Evolutionary conservation across 78 protist species (phyloP), one percentile per base, ranked within the genome.

Genomic region (Protostelium mycophagum): DNA sequence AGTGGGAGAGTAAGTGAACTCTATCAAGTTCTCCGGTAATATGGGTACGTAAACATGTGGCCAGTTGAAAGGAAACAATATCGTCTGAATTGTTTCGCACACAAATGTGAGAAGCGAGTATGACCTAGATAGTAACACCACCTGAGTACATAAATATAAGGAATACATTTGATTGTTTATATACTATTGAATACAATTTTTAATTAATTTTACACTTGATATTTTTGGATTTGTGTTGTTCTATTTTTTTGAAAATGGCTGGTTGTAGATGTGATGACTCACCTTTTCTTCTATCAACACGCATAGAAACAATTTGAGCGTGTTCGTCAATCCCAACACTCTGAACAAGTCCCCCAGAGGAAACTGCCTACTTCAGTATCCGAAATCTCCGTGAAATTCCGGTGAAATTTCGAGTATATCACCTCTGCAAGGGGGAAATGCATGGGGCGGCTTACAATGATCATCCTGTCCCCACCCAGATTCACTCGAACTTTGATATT

Each of bases 11-110:
- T 90, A 90, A 0, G 88, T 87, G 31, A 88, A 89, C 0, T 93
- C 95, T 0, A 93, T 38, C 38, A 93, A 38, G 9, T 83, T 31
- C 35, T 89, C 95, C 85, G 95, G 95, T 83, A 93, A 35, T 51
- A 93, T 85, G 0, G 95, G 95, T 38, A 93, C 95, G 85, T 93
- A 93, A 25, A 93, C 91, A 88, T 93, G 91, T 29, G 95, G 88
- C 63, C 88, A 93, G 1, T 29, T 0, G 85, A 88, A 0, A 36
- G 38, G 37, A 28, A n/a, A 38, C 23, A 88, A 1, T 29, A 84
- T 5, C 36, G 51, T 1, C 10, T 34, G 35, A 39, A 51, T 51
- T 5, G 73, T 51, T 16, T 51, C 73, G 16, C 73, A 51, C 73
- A 51, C 73, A 51, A 51, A 51, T 16, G 73, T 51, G 73, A 51